Evolutionary conservation across 2,329 filamentous ascomycete genomes (phyloP), one percentile per base, ranked within the genome.

Genomic region (Fusarium continuum): DNA sequence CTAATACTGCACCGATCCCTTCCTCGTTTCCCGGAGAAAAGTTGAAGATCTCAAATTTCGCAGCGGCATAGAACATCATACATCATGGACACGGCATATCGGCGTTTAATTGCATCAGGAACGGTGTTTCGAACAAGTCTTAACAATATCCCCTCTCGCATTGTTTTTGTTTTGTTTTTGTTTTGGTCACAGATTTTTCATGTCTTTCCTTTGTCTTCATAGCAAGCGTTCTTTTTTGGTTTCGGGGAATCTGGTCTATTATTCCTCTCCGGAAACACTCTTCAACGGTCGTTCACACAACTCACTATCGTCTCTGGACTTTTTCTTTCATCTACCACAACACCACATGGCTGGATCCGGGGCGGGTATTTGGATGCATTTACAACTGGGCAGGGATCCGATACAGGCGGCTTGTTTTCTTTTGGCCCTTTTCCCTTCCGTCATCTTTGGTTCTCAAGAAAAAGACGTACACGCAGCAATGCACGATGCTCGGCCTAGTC

Each of bases 401-500:
- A 80, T 78, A 80, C 76, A 77, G 76, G 78, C 77, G 78, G 79
- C 76, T 77, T 78, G 77, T 77, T 71, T 75, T 70, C 68, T 68
- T 71, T 61, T 62, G 66, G 65, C 45, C 52, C 70, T 73, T 71
- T n/a, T 75, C 66, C 54, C 67, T 70, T 68, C 67, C 67, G 52
- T 64, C 52, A 64, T 55, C 65, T 72, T 68, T 67, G 69, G 72
- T 67, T 63, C 66, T 74, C 73, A 77, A 82, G 79, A 81, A 76
- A 65, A 85, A 85, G 82, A 86, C 79, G 79, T 84, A 82, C 73
- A 83, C 80, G 85, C 85, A 87, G 85, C 85, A 85, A 87, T 87
- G 85, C 85, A 85, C 78, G 76, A 76, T 72, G 75, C 77, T 80
- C 79, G 80, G 80, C 77, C 70, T 67, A 77, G 77, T 73, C 77